Base-by-base conservation (phyloP, 139 green algal genomes). In the Tetratostichococcus sp. region DNA sequence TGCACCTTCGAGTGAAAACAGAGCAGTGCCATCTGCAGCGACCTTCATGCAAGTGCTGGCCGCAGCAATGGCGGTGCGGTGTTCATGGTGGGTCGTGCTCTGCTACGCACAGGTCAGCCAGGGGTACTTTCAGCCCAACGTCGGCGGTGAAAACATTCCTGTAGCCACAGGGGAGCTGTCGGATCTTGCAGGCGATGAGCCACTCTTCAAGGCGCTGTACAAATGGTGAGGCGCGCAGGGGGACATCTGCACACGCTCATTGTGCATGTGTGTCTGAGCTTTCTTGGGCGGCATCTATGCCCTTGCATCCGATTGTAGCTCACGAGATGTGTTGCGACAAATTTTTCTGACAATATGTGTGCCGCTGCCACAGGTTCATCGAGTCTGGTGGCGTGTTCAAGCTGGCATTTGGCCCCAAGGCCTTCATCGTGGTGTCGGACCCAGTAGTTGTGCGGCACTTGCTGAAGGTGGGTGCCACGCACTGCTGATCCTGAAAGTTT, bases 371-470 rank as follows among this genome's bases (percentile, higher is more conserved):
- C 83, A 96, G 91, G 91, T 97, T 97, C 81, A 75, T 97, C 2
- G 86, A 96, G 21, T 86, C 71, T 34, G 95, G 95, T 34, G 91
- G 90, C 30, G 93, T 98, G 34, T 99, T 92, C 86, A 97, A 98
- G 84, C 90, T 99, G 35, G 93, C 88, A 34, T 99, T 99, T 86
- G 95, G 95, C 1, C 95, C 95, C 70, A 98, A 99, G 88, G 91
- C 91, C 8, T 99, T 99, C 85, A 91, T 98, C 30, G 92, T 99
- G 22, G 76, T 99, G n/a, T 98, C 93, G 4, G 95, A 99, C 82
- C 95, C 95, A 0, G 83, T 97, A 21, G 88, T 98, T 30, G 94
- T 93, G 4, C 81, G 89, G 30, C 89, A 98, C 85, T 80, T 98
- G 21, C 85, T 98, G 28, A 95, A 91, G 89, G 90, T 87, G 58